Evolutionary conservation across 1,284 basidiomycete species (phyloP), one percentile per base, ranked within the genome.

Genomic region (Xanthoconium separans): DNA sequence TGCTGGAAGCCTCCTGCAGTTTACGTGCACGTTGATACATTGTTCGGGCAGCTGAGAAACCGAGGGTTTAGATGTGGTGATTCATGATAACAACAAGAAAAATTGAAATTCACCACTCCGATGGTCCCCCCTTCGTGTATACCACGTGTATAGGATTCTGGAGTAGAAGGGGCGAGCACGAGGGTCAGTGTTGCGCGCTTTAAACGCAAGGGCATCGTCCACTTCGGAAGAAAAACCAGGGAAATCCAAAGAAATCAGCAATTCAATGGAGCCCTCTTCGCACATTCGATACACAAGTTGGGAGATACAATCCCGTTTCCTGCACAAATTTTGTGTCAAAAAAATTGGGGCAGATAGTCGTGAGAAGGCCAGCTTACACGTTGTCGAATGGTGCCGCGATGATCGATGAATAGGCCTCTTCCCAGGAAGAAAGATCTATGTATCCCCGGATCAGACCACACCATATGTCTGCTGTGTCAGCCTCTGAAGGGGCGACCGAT

Each of bases 11-110:
- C 45, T 85, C 83, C 49, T 82, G 84, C 10, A 98, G 74, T 61
- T 92, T 89, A 55, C 88, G 81, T 16, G 91, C 94, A 57, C 94
- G 89, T 64, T 95, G 91, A 71, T 97, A 98, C 95, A 99, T 98
- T 22, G 87, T 87, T 52, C 90, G 80, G 12, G 91, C 91, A 51
- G 94, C 94, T 95, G 65, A 49, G 55, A 58, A 55, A 56, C 58
- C 60, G 54, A 55, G 62, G 54, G 60, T 60, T 61, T 56, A 58
- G 52, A 59, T 60, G 54, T 20, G 15, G 34, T 54, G 53, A 48
- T 48, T 50, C 40, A 41, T 44, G 53, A 51, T 50, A 54, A 30
- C 55, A 40, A 34, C 22, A 48, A 47, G 27, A 46, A 66, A 64
- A 46, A 34, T 46, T 49, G 46, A 58, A 50, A 74, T 82, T 70